Evolutionary conservation across 495 filamentous ascomycete species (phyloP), one percentile per base, ranked within the genome.

Genomic region (Podospora pseudocomata): DNA sequence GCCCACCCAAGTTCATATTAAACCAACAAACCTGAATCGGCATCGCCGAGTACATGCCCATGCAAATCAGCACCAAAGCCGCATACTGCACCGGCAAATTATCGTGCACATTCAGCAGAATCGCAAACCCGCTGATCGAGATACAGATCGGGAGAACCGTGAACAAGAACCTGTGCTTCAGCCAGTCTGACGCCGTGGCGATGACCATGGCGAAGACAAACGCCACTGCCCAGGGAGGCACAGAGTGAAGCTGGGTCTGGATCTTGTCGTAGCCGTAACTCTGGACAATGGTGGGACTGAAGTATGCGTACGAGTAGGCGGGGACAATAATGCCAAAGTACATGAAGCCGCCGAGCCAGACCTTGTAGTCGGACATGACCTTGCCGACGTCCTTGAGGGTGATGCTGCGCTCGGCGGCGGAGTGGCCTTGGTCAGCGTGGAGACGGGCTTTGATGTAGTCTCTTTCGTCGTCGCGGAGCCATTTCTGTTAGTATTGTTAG

Each of bases 21-120:
- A 93, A 97, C 93, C 94, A 99, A 76, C 93, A 97, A 0, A 96
- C 87, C 53, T 92, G 85, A 13, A 97, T 86, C 0, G 92, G 93
- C 87, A 94, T 91, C 9, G 92, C 90, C 63, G 85, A 84, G 72
- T 91, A 91, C 0, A 80, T 80, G 27, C 85, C 85, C 75, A 84
- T 83, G 4, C 89, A 88, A 66, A 92, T 82, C 44, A 97, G 76
- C 77, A 92, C 93, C 18, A 97, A 81, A 1, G 88, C 91, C 0
- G 79, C 87, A 71, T 96, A 97, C 76, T 92, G 81, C 49, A 90
- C 77, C 19, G 84, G 68, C 2, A 76, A 75, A 67, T 90, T 83
- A 27, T 82, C 73, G 57, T 84, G 80, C 3, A 88, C 82, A 65
- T 81, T 85, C 44, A 96, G 72, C 5, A 97, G 80, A 67, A 94